Conservation (phyloP, 2,329 filamentous ascomycete species). For the Teratosphaeria nubilosa region DNA sequence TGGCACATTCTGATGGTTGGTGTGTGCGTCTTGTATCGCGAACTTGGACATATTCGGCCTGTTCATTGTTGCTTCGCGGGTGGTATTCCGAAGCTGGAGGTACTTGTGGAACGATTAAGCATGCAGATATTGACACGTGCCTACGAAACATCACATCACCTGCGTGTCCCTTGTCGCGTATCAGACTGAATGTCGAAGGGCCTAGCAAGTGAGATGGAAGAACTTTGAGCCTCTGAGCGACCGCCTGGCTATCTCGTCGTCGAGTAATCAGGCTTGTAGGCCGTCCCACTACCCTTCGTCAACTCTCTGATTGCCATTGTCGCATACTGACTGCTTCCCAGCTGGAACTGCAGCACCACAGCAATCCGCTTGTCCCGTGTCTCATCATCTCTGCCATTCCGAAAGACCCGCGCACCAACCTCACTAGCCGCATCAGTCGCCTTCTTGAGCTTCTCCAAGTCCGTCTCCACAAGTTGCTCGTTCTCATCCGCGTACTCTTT, state of each 20-base stretch:
- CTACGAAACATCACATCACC: not conserved
- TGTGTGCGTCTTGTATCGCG: not conserved
- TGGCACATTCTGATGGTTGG: not conserved
- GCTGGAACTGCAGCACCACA: constrained; percentile 61
- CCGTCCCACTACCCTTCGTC: constrained; percentile 56
- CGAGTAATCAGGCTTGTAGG: constrained; percentile 54
- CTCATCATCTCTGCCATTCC: constrained; percentile 2
- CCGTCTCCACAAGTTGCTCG: constrained; percentile 82
- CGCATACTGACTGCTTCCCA: constrained; percentile 72
- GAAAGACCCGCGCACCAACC: constrained; percentile 7
- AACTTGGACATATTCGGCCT: not conserved
- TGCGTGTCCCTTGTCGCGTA: not conserved
- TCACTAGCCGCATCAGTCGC: constrained; percentile 10
- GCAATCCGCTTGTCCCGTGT: constrained; percentile 45
- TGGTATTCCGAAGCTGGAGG: not conserved
- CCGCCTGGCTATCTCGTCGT: not conserved
- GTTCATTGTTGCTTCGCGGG: not conserved
- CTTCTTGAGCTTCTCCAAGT: constrained; percentile 55
- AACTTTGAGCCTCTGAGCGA: not conserved
- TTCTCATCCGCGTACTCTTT: constrained; percentile 58
- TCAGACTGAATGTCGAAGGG: not conserved
- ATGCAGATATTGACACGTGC: not conserved
- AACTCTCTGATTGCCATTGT: constrained; percentile 74
- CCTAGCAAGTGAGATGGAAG: not conserved
- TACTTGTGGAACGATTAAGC: not conserved